phyloP scores from a whole-genome alignment of 176 grass and related monocot genomes.

The Aegilops tauschii region DNA sequence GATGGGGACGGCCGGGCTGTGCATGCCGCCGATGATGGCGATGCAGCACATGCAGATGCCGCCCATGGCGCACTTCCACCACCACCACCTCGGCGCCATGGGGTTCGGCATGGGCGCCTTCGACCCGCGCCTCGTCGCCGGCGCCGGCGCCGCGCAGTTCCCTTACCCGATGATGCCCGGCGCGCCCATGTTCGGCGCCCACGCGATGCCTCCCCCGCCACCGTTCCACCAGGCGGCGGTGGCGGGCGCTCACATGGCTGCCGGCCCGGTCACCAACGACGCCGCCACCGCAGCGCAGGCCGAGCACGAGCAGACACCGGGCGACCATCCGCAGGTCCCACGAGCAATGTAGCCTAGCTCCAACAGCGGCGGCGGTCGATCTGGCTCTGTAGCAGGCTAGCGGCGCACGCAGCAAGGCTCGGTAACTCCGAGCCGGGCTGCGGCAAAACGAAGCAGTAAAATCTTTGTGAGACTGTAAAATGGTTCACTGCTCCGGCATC shows the following conservation, averaged over 20 bases:
- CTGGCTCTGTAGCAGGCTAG: neutral
- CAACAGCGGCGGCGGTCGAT: too few species aligned
- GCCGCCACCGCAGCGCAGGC: too few species aligned
- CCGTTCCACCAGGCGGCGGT: neutral
- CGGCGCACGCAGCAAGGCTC: too few species aligned
- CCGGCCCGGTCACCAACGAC: neutral
- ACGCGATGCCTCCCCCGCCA: neutral
- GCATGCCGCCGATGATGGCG: constrained; percentile 35
- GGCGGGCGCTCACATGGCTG: neutral
- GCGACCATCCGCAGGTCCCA: neutral
- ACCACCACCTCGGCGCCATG: constrained; percentile 27
- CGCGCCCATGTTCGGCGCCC: constrained; percentile 12
- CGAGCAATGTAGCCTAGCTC: neutral
- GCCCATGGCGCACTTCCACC: constrained; percentile 35
- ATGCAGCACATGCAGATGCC: constrained; percentile 36
- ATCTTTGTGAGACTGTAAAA: neutral
- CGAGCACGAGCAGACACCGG: neutral
- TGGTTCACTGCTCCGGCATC: neutral
- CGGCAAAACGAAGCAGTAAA: neutral
- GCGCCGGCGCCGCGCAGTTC: constrained; percentile 2
- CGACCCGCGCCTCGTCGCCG: constrained; percentile 19
- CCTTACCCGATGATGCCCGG: constrained; percentile 11
- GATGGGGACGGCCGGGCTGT: constrained; percentile 29
- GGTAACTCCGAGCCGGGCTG: too few species aligned
- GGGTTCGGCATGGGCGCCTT: constrained; percentile 31